Evolutionary conservation across 805 yeast genomes (phyloP).

Genomic region (Saturnispora besseyi): DNA sequence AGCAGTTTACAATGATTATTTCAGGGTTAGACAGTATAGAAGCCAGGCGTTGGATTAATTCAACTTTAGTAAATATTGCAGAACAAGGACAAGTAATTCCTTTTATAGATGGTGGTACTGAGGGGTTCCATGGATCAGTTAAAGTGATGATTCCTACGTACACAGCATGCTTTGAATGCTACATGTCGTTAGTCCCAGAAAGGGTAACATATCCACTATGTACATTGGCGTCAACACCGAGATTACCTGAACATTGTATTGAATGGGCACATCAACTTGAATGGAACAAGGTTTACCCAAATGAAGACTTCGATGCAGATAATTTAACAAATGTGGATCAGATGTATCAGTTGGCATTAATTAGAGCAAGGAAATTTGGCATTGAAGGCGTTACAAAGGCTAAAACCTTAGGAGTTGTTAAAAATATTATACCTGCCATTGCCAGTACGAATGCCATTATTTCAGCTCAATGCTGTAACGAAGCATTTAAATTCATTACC

Average conservation of each 20-base stretch:
- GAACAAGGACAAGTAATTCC: slow-evolving; percentile 46
- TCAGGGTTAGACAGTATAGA: slow-evolving; percentile 87
- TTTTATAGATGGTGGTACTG: slow-evolving; percentile 90
- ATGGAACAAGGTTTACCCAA: slow-evolving; percentile 52
- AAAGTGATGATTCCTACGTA: slow-evolving; percentile 79
- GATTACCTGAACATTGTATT: slow-evolving; percentile 88
- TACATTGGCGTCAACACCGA: slow-evolving; percentile 90
- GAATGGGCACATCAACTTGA: slow-evolving; percentile 78
- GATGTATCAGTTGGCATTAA: slow-evolving; percentile 45
- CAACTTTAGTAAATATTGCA: slow-evolving; percentile 55
- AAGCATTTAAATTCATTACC: slow-evolving; percentile 71
- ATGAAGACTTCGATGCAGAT: slow-evolving; percentile 56
- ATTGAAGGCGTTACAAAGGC: slow-evolving; percentile 70
- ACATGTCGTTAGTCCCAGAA: slow-evolving; percentile 61
- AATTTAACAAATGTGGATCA: slow-evolving; percentile 53
- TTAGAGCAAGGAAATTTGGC: slow-evolving; percentile 54
- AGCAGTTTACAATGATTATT: slow-evolving; percentile 59
- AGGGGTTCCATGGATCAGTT: slow-evolving; percentile 87
- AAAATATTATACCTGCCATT: slow-evolving; percentile 86
- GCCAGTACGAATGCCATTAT: slow-evolving; percentile 90
- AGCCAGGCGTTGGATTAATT: slow-evolving; percentile 87
- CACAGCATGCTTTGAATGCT: slow-evolving; percentile 90
- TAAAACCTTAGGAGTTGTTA: slow-evolving; percentile 78
- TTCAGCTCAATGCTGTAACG: slow-evolving; percentile 84
- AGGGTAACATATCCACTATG: slow-evolving; percentile 76